phyloP scores from a whole-genome alignment of 2,329 filamentous ascomycete genomes.

The Monosporascus sp. region DNA sequence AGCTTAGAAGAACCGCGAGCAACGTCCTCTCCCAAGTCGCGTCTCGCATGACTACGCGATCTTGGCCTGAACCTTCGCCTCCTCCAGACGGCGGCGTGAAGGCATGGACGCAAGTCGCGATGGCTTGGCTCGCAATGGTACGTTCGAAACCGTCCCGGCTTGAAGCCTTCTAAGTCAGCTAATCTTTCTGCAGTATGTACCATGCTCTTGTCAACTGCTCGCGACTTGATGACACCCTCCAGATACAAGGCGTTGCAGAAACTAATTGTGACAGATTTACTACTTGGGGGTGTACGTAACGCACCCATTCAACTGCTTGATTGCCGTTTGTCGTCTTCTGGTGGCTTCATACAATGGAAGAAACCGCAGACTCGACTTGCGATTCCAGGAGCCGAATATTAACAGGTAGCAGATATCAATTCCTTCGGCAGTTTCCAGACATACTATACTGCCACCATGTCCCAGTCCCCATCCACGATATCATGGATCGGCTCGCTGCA shows the following conservation, averaged over 20 bases:
- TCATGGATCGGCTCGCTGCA: slow-evolving; percentile 42
- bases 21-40: slow-evolving; percentile 22
- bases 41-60: slow-evolving; percentile 24
- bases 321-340: background rate
- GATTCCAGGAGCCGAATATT: background rate
- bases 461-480: slow-evolving; percentile 30
- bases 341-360: background rate
- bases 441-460: slow-evolving; percentile 34
- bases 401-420: slow-evolving; percentile 24
- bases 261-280: slow-evolving; percentile 23
- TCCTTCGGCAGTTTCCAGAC: slow-evolving; percentile 41
- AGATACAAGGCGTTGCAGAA: background rate
- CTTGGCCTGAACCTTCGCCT: slow-evolving; percentile 23
- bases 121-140: slow-evolving; percentile 32
- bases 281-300: slow-evolving; percentile 35
- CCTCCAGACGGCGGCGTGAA: slow-evolving; percentile 25
- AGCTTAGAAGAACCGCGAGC: slow-evolving; percentile 22
- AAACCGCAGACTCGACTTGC: too few relatives aligned
- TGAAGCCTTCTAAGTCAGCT: background rate
- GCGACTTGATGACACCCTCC: background rate
- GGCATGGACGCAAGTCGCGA: slow-evolving; percentile 31
- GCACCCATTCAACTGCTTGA: background rate
- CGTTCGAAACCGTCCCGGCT: background rate
- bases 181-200: background rate
- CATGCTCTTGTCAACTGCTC: too few relatives aligned